A percentile compares a stretch with the other conserved stretches of the same genome.
phyloP scores from a whole-genome alignment of 2,329 filamentous ascomycete genomes.

The Orbilia blumenaviensis region DNA sequence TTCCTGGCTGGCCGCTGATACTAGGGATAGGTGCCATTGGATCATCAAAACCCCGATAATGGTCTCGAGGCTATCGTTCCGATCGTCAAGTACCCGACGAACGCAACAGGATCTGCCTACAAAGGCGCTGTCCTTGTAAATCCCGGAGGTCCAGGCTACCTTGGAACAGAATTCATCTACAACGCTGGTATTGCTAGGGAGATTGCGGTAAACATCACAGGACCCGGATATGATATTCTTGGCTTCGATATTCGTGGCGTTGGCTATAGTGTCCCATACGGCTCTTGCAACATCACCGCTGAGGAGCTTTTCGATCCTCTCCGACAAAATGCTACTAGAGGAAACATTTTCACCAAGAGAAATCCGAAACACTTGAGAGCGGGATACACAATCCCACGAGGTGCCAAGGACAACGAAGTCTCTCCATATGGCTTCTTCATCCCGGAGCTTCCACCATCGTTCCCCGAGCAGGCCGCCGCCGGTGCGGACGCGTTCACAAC shows the following conservation, averaged over 20 bases:
- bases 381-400: neutral
- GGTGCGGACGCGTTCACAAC: neutral
- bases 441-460: neutral
- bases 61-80: slow-evolving; percentile 37
- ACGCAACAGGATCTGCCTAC: slow-evolving; percentile 56
- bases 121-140: slow-evolving; percentile 62
- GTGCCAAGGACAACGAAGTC: neutral
- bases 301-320: slow-evolving; percentile 27
- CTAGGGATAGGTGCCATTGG: slow-evolving; percentile 63
- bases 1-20: slow-evolving; percentile 59
- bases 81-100: slow-evolving; percentile 34
- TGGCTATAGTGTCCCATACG: slow-evolving; percentile 35
- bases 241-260: slow-evolving; percentile 42
- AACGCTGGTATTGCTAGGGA: slow-evolving; percentile 15
- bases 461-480: neutral
- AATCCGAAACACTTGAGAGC: neutral
- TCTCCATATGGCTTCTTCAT: slow-evolving; percentile 22
- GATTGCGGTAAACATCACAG: slow-evolving; percentile 12
- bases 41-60: slow-evolving; percentile 63
- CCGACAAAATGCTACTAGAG: slow-evolving; percentile 37
- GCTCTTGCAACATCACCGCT: slow-evolving; percentile 12
- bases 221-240: slow-evolving; percentile 41
- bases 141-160: slow-evolving; percentile 64
- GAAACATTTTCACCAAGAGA: neutral
- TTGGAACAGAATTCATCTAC: slow-evolving; percentile 61